Evolutionary conservation across 768 basidiomycete genomes (phyloP).

Genomic region (Naematelia aurantialba): DNA sequence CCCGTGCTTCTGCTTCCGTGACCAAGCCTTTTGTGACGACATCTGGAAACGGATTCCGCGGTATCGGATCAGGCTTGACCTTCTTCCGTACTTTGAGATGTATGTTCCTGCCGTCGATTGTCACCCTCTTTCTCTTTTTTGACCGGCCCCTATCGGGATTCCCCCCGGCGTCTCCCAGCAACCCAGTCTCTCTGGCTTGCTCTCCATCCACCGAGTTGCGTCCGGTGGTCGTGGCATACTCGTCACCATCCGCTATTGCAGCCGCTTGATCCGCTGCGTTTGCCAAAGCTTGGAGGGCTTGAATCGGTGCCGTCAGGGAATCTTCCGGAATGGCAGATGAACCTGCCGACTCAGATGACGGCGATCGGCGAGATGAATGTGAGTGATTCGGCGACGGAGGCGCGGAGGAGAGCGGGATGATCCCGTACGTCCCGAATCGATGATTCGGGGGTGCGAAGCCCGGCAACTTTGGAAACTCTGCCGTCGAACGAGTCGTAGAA

Average conservation of each 20-base stretch:
- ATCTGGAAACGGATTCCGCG: conserved; percentile 49
- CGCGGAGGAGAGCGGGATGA: conserved; percentile 57
- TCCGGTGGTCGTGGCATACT: not conserved
- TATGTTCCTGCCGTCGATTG: conserved; percentile 76
- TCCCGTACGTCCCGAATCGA: conserved; percentile 86
- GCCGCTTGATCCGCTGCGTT: conserved; percentile 88
- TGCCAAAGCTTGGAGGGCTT: conserved; percentile 87
- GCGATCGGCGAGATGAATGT: conserved; percentile 38
- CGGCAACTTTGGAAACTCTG: conserved; percentile 74
- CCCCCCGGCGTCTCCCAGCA: conserved; percentile 8
- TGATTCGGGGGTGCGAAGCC: conserved; percentile 88
- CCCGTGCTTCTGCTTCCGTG: conserved; percentile 75
- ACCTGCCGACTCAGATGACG: conserved; percentile 86
- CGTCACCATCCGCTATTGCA: conserved; percentile 13
- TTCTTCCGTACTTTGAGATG: conserved; percentile 41
- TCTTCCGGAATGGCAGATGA: conserved; percentile 81
- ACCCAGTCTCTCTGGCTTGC: not conserved
- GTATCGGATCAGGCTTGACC: conserved; percentile 47
- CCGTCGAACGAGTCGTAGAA: conserved; percentile 14
- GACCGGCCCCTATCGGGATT: conserved; percentile 54
- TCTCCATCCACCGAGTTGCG: not conserved
- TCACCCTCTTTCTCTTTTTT: conserved; percentile 78
- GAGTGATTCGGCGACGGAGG: conserved; percentile 58
- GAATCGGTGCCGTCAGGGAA: conserved; percentile 84
- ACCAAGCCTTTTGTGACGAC: conserved; percentile 70